These are phyloP conservation scores for Taxillus chinensis DNA, from an alignment of 164 flowering plant species.

Conservation along the genomic window DNA sequence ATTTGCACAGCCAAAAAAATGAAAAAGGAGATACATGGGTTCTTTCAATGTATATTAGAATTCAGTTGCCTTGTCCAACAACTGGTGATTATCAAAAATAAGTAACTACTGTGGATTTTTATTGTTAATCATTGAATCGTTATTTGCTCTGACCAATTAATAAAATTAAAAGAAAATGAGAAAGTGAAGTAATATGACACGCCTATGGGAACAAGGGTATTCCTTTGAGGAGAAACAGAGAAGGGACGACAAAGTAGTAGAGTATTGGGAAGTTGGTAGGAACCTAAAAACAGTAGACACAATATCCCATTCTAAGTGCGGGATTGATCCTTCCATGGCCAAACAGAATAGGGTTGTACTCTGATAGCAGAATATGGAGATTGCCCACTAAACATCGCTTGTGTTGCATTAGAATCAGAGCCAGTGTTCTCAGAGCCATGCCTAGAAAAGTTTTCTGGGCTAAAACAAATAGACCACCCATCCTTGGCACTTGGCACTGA, in stretches of 20 bases:
- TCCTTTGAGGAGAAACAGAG: slow-evolving; percentile 53
- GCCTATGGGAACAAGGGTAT: slow-evolving; percentile 56
- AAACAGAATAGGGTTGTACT: slow-evolving; percentile 35
- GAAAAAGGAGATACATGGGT: no score
- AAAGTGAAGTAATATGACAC: background rate
- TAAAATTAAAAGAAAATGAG: background rate
- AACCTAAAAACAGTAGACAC: slow-evolving; percentile 42
- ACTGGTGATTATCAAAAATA: no score
- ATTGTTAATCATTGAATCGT: no score
- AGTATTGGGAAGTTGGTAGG: slow-evolving; percentile 36
- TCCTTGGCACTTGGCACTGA: slow-evolving; percentile 49
- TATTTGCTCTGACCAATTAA: no score
- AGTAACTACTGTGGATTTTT: no score
- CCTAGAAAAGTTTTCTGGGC: slow-evolving; percentile 49
- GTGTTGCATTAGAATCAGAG: slow-evolving; percentile 47
- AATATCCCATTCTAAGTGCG: slow-evolving; percentile 45
- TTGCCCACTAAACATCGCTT: slow-evolving; percentile 82
- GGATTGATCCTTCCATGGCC: slow-evolving; percentile 36
- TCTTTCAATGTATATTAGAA: no score
- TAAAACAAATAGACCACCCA: slow-evolving; percentile 53
- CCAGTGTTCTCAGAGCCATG: slow-evolving; percentile 36
- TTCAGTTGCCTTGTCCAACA: no score
- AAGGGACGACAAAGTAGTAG: slow-evolving; percentile 46
- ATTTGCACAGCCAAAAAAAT: no score
- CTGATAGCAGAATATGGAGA: slow-evolving; percentile 47